Evolutionary conservation across 768 basidiomycete species (phyloP), one percentile per base, ranked within the genome.

Genomic region (Exidia glandulosa): DNA sequence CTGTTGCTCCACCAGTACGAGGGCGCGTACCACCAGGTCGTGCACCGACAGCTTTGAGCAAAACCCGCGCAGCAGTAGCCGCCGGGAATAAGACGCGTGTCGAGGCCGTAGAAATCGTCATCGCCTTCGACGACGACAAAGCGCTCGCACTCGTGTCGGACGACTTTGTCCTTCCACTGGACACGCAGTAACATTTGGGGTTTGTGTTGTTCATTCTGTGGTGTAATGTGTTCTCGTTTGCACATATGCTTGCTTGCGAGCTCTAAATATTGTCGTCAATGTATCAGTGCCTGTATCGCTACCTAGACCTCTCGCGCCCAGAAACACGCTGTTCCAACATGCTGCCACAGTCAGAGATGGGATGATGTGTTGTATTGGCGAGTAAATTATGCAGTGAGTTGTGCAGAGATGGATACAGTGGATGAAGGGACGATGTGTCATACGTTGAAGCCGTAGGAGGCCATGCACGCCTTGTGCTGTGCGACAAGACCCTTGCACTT

Each of bases 391-490:
- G 36, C 10, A 37, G 12, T 37, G 19, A 12, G 36, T 19, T 10
- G 36, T 37, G 10, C 36, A 50, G 48, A n/a, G 12, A 23, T 25
- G 14, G 12, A 50, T 16, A 50, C 23, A 50, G 14, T 50, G 27
- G 10, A 25, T 10, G 50, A 29, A 54, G 9, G 25, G 25, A 27
- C 50, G 30, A 27, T 25, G 50, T 54, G 50, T 37, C 36, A 79
- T 13, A 79, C 72, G 63, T 92, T 89, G 81, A 98, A 98, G 12
- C 95, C 95, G 56, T 91, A 81, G 19, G 79, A 75, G 41, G 85
- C 80, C 96, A 99, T 99, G 76, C 96, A 99, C 13, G 86, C 82
- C 57, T 92, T 76, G 65, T 98, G 95, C 61, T 77, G 81, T 67
- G 83, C 79, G 3, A 99, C 81, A 52, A 93, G 74, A 57, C 88